A percentile compares a stretch with the other conserved stretches of the same genome.
These are phyloP conservation scores for Xylaria sp. DNA, from an alignment of 2,329 filamentous ascomycete genomes.

Conservation along the genomic window DNA sequence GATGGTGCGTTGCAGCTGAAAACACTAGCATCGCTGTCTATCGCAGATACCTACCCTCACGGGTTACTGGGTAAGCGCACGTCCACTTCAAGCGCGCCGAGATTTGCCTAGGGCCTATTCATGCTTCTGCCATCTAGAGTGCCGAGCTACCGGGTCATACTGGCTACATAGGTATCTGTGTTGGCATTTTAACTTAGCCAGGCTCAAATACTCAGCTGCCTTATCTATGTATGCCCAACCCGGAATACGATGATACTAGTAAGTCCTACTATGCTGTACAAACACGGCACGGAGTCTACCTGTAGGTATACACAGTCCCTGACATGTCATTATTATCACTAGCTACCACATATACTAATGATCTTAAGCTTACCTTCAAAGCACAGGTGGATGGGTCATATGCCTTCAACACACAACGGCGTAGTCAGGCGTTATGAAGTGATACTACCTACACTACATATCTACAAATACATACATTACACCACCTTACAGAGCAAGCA, in stretches of 20 bases:
- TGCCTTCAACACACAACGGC: constrained; percentile 7
- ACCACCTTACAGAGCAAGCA: not conserved
- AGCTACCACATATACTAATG: constrained; percentile 4
- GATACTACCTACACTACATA: constrained; percentile 3
- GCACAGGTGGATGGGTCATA: constrained; percentile 19
- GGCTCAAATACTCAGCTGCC: constrained; percentile 12
- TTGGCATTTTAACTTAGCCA: constrained; percentile 13
- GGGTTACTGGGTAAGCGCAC: constrained; percentile 1
- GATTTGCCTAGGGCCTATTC: not conserved
- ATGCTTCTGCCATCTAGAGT: not conserved
- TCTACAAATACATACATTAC: not conserved
- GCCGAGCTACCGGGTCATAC: constrained; percentile 16
- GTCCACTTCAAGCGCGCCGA: not conserved
- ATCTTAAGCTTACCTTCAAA: constrained; percentile 6
- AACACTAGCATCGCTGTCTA: constrained; percentile 9
- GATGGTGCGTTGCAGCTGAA: constrained; percentile 30
- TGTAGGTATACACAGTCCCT: constrained; percentile 2
- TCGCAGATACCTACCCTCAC: constrained; percentile 18
- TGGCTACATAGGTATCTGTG: constrained; percentile 2
- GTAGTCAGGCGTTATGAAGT: constrained; percentile 20
- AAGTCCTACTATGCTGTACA: not conserved
- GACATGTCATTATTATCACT: constrained; percentile 17
- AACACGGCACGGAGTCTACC: not conserved
- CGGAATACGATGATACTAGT: constrained; percentile 9
- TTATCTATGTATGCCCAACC: constrained; percentile 26